A percentile compares a stretch with the other conserved stretches of the same genome.
These are phyloP conservation scores for Diplodia sapinea DNA, from an alignment of 2,329 filamentous ascomycete species.

Conservation along the genomic window DNA sequence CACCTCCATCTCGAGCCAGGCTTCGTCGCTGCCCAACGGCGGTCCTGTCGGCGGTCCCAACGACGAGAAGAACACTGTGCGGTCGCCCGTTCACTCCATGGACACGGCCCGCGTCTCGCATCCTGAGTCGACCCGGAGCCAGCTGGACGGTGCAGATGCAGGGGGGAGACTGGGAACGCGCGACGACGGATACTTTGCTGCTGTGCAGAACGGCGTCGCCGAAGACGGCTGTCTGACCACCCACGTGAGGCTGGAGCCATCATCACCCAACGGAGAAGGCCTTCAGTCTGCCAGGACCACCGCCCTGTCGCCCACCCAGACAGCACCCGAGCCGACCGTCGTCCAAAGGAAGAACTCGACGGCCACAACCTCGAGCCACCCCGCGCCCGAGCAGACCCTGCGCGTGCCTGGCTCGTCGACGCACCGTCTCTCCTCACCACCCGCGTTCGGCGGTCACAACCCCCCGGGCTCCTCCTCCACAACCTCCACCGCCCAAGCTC, in stretches of 20 bases:
- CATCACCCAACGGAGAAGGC: constrained; percentile 39
- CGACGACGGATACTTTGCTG: constrained; percentile 56
- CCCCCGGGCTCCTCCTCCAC: constrained; percentile 43
- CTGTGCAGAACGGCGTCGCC: constrained; percentile 44
- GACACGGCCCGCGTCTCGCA: constrained; percentile 38
- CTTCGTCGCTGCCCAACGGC: constrained; percentile 47
- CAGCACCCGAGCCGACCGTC: neutral
- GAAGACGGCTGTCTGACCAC: constrained; percentile 46
- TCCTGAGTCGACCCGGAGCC: constrained; percentile 33
- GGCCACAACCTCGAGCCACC: constrained; percentile 36
- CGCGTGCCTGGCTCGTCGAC: constrained; percentile 42
- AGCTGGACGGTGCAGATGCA: constrained; percentile 18
- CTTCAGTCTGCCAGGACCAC: constrained; percentile 15
- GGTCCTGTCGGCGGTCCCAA: constrained; percentile 34
- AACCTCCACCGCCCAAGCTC: constrained; percentile 52
- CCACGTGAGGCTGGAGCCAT: constrained; percentile 45
- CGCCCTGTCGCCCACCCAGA: constrained; percentile 10
- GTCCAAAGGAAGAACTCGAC: constrained; percentile 37
- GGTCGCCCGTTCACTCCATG: constrained; percentile 33
- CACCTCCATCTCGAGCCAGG: constrained; percentile 42
- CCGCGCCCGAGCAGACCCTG: constrained; percentile 42
- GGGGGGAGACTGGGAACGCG: constrained; percentile 36
- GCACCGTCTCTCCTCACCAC: constrained; percentile 68
- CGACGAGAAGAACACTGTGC: constrained; percentile 38
- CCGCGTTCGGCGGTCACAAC: constrained; percentile 54